Evolutionary conservation across 768 basidiomycete species (phyloP), one percentile per base, ranked within the genome.

Genomic region (Boletus pseudopeckii): DNA sequence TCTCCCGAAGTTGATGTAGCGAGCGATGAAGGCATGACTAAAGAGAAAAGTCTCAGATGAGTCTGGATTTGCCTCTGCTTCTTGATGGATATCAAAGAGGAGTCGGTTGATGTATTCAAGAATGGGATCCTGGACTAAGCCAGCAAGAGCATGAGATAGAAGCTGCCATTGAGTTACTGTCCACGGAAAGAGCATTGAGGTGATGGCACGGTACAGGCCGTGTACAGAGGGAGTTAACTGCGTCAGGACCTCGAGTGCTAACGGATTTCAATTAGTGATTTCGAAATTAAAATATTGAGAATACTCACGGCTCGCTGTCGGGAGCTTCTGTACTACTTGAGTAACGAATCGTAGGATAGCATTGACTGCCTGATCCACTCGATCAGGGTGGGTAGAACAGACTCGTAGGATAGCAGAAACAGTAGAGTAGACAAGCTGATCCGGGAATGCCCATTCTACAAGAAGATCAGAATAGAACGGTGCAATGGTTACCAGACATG

Each of bases 361-460:
- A n/a, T 71, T 63, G 14, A 83, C 78, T 8, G 83, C 80, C 18
- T 67, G 71, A 14, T 75, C 73, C 15, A 79, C 74, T 58, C 82
- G 77, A 47, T 78, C 70, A 0, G 73, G 67, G 69, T 85, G 76
- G 17, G 73, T 66, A 41, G 76, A 79, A 20, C 87, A 83, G 20
- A 92, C 73, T 48, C 82, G 77, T 42, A 95, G 75, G 8, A 92
- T 73, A 11, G 91, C 88, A 5, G 86, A 87, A 22, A 91, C 79
- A 4, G 85, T 90, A 1, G 88, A 84, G 64, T 78, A 89, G 1
- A 90, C 85, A 38, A 95, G 79, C 63, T 92, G 88, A 69, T 95
- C 90, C 36, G 92, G 86, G 32, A 91, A 76, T 3, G 91, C 80
- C 91, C 91, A 93, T 59, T 90, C 92, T 93, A 41, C n/a, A 36